Percentiles rank a stretch among this genome's conserved stretches.
Conservation (phyloP, 257 asterid species). For the Petunia secreta region DNA sequence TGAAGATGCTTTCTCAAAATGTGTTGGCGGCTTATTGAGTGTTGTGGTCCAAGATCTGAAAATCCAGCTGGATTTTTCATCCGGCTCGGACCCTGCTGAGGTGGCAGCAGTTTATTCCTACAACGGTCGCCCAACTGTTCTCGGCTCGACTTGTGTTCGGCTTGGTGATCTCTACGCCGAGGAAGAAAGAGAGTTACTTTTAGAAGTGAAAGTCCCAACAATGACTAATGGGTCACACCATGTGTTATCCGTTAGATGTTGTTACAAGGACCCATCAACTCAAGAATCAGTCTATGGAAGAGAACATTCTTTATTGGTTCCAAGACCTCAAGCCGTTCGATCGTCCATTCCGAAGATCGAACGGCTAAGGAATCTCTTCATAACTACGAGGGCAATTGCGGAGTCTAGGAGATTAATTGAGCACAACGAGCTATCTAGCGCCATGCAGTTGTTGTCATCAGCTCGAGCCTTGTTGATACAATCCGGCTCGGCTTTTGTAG, state of each 20-base stretch:
- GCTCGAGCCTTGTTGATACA: constrained; percentile 68
- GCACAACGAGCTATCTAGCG: constrained; percentile 63
- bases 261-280: constrained; percentile 64
- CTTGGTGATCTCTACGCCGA: constrained; percentile 82
- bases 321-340: constrained; percentile 61
- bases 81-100: constrained; percentile 85
- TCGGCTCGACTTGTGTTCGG: constrained; percentile 57
- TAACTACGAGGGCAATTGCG: constrained; percentile 71
- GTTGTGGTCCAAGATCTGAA: constrained; percentile 80
- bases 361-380: constrained; percentile 64
- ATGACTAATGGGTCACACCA: constrained; percentile 59
- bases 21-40: constrained; percentile 80
- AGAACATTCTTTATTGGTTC: constrained; percentile 60
- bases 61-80: constrained; percentile 59
- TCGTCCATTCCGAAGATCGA: constrained; percentile 51
- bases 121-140: constrained; percentile 51
- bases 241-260: constrained; percentile 58
- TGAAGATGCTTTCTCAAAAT: constrained; percentile 79
- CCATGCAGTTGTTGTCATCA: constrained; percentile 70
- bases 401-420: constrained; percentile 73
- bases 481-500: constrained; percentile 49
- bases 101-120: constrained; percentile 68
- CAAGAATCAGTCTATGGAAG: constrained; percentile 52
- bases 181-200: constrained; percentile 68
- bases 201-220: constrained; percentile 69